Evolutionary conservation across 2,329 filamentous ascomycete species (phyloP).

Genomic region (Cercospora sojina): DNA sequence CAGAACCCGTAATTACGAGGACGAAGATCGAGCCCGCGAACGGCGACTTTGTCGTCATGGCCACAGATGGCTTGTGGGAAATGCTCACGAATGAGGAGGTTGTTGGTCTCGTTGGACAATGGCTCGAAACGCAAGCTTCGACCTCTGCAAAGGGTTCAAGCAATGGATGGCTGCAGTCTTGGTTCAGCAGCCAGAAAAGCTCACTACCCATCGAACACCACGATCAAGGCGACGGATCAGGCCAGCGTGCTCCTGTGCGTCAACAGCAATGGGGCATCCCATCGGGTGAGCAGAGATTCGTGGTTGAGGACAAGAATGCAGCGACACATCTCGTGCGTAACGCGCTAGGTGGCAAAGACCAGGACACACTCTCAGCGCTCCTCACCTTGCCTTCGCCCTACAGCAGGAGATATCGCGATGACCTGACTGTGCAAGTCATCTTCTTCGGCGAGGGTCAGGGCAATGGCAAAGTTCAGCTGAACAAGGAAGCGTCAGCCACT

Average conservation of each 20-base stretch:
- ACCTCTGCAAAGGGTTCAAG: constrained; percentile 35
- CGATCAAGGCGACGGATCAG: constrained; percentile 52
- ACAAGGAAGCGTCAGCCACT: constrained; percentile 77
- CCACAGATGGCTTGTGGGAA: constrained; percentile 96
- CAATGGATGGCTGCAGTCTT: constrained; percentile 67
- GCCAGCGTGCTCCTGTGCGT: constrained; percentile 83
- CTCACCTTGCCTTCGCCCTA: constrained; percentile 90
- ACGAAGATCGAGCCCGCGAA: constrained; percentile 86
- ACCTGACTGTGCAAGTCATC: constrained; percentile 95
- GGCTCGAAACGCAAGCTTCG: constrained; percentile 76
- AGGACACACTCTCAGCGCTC: constrained; percentile 88
- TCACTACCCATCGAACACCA: constrained; percentile 73
- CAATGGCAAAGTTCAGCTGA: constrained; percentile 76
- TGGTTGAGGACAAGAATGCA: constrained; percentile 92
- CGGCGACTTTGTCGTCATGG: constrained; percentile 93
- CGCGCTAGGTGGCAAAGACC: constrained; percentile 87
- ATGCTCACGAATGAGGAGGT: constrained; percentile 99
- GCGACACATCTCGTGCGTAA: constrained; percentile 95
- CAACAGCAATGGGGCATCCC: constrained; percentile 88
- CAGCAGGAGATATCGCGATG: constrained; percentile 87
- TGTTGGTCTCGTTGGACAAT: constrained; percentile 91
- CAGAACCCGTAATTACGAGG: constrained; percentile 90
- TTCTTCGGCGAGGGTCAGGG: constrained; percentile 86
- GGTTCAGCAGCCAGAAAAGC: constrained; percentile 56
- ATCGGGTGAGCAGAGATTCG: constrained; percentile 74